A percentile compares a stretch with the other conserved stretches of the same genome.
Evolutionary conservation across 2,329 filamentous ascomycete genomes (phyloP).

Genomic region (Xylaria sp.): DNA sequence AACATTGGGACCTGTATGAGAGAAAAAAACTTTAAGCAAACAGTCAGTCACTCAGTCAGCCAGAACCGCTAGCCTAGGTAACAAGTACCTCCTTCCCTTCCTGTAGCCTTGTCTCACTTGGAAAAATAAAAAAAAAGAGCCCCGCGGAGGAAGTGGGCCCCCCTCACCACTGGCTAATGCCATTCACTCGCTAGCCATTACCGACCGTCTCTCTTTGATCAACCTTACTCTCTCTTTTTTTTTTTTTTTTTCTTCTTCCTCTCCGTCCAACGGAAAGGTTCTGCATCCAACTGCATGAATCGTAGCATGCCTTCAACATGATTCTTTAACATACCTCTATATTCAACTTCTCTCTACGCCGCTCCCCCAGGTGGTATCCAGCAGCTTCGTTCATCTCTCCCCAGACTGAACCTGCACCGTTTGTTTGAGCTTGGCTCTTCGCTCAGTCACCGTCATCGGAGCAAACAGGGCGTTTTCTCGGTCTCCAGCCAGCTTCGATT

Average conservation of each 20-base stretch:
- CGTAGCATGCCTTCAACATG: conserved; percentile 23
- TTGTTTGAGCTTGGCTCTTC: conserved; percentile 15
- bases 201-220: conserved; percentile 1
- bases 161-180: not conserved
- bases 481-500: not conserved
- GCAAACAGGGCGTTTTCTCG: conserved; percentile 23
- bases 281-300: conserved; percentile 21
- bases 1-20: too few relatives aligned
- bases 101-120: conserved; percentile 12
- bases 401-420: not conserved
- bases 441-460: conserved; percentile 31
- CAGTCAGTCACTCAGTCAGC: too few relatives aligned
- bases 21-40: too few relatives aligned
- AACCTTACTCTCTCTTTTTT: conserved; percentile 21
- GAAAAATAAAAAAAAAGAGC: not conserved
- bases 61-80: too few relatives aligned
- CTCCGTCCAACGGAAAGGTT: conserved; percentile 16
- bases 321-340: conserved; percentile 20
- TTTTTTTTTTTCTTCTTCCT: conserved; percentile 21
- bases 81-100: too few relatives aligned
- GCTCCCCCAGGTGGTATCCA: not conserved
- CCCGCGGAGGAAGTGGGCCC: conserved; percentile 13
- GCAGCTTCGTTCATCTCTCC: not conserved
- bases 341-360: not conserved
- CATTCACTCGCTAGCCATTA: not conserved